phyloP scores from a whole-genome alignment of 257 asterid species.

The Nicotiana paniculata region DNA sequence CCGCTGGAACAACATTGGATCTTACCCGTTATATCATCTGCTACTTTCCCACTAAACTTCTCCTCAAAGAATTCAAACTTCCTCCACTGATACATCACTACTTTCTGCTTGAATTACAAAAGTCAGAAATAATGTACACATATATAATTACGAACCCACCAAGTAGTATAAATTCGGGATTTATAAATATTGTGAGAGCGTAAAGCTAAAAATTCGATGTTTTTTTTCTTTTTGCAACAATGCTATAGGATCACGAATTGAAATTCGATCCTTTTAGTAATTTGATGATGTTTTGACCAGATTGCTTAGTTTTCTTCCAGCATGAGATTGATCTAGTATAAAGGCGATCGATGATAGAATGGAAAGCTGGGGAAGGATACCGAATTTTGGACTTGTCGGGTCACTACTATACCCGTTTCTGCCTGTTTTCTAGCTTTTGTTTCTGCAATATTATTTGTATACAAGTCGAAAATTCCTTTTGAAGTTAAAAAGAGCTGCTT shows the following conservation, averaged over 20 bases:
- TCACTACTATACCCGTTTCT: background rate
- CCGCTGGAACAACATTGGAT: slow-evolving; percentile 83
- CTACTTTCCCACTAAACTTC: slow-evolving; percentile 45
- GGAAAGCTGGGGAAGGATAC: background rate
- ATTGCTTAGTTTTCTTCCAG: background rate
- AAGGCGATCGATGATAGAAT: background rate
- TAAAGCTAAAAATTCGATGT: background rate
- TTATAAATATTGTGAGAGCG: background rate
- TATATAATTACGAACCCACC: background rate
- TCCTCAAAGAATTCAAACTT: slow-evolving; percentile 95
- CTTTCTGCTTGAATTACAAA: background rate
- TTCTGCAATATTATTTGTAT: background rate
- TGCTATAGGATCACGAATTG: background rate
- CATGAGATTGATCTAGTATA: background rate
- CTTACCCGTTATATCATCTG: slow-evolving; percentile 53
- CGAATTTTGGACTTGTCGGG: background rate
- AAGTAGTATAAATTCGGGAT: background rate
- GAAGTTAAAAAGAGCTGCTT: no score
- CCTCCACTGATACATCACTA: slow-evolving; percentile 83
- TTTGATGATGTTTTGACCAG: background rate
- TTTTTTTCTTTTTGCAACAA: background rate
- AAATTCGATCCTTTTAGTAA: background rate
- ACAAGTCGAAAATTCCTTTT: no score
- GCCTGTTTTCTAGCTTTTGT: background rate
- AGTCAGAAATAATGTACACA: background rate